Conservation (phyloP, 2,329 filamentous ascomycete species). For the Truncatella angustata region DNA sequence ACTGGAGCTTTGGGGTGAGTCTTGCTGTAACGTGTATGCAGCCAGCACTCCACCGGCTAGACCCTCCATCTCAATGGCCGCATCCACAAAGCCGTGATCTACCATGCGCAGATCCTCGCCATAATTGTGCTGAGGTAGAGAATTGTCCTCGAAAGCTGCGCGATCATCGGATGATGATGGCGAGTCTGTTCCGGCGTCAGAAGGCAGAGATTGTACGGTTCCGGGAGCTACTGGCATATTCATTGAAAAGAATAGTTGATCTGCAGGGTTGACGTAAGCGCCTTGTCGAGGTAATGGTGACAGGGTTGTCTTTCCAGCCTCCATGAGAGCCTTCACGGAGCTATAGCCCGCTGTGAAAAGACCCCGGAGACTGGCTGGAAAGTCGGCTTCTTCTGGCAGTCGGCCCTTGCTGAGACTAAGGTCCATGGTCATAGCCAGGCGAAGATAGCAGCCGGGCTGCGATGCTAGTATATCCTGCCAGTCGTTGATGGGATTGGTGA, state of each 20-base stretch:
- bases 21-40: conserved; percentile 29
- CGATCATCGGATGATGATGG: conserved; percentile 17
- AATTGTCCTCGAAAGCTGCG: conserved; percentile 1
- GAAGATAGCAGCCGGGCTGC: conserved; percentile 38
- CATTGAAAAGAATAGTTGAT: conserved; percentile 11
- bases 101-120: conserved; percentile 14
- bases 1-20: conserved; percentile 18
- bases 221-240: conserved; percentile 18
- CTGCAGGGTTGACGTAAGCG: conserved; percentile 8
- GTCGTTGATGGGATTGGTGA: conserved; percentile 29
- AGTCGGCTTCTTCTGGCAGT: conserved; percentile 38
- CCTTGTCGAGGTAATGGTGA: conserved; percentile 3
- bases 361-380: conserved; percentile 36
- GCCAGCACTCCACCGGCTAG: conserved; percentile 30
- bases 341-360: conserved; percentile 37
- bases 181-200: conserved; percentile 26
- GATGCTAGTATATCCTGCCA: conserved; percentile 42
- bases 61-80: conserved; percentile 27
- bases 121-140: not conserved
- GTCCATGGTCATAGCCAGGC: conserved; percentile 42
- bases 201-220: conserved; percentile 26
- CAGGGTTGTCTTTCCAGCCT: not conserved
- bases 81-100: conserved; percentile 14
- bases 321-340: conserved; percentile 31
- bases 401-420: conserved; percentile 41